Conservation (phyloP, 148 eudicot species). For the Euryodendron excelsum region DNA sequence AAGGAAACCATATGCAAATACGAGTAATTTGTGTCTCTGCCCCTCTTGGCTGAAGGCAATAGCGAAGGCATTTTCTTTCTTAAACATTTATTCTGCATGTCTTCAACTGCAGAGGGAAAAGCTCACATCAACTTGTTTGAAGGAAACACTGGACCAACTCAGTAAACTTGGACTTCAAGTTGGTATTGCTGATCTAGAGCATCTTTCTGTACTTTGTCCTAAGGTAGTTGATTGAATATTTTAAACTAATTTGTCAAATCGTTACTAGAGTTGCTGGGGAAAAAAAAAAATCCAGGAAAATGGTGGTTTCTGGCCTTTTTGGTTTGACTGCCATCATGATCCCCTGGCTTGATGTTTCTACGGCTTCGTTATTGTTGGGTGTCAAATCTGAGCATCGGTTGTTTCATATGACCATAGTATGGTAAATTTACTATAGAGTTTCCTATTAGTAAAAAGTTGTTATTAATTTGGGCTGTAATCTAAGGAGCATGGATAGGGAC, state of each 20-base stretch:
- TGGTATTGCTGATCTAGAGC: constrained; percentile 55
- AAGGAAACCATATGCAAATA: constrained; percentile 13
- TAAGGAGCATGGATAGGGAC: too few relatives aligned
- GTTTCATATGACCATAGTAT: neutral
- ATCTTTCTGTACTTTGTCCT: constrained; percentile 68
- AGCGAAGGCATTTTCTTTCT: constrained; percentile 59
- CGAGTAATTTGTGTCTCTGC: constrained; percentile 50
- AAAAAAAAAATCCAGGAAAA: neutral
- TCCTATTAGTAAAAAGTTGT: neutral
- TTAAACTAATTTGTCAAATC: neutral
- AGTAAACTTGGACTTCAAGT: constrained; percentile 43
- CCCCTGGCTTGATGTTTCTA: neutral
- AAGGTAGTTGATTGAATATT: constrained; percentile 40
- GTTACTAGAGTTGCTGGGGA: neutral
- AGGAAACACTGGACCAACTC: constrained; percentile 54
- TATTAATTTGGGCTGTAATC: too few relatives aligned
- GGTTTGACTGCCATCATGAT: neutral
- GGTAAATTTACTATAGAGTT: neutral
- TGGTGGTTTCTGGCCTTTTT: neutral
- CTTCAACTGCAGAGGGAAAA: constrained; percentile 38
- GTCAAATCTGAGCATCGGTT: neutral
- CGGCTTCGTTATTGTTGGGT: neutral
- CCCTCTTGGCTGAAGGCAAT: constrained; percentile 67
- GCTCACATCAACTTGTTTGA: constrained; percentile 45
- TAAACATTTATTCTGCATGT: constrained; percentile 57